These are phyloP conservation scores for Rhipidocladum racemiflorum DNA, from an alignment of 176 grass and related monocot genomes.

Conservation along the genomic window DNA sequence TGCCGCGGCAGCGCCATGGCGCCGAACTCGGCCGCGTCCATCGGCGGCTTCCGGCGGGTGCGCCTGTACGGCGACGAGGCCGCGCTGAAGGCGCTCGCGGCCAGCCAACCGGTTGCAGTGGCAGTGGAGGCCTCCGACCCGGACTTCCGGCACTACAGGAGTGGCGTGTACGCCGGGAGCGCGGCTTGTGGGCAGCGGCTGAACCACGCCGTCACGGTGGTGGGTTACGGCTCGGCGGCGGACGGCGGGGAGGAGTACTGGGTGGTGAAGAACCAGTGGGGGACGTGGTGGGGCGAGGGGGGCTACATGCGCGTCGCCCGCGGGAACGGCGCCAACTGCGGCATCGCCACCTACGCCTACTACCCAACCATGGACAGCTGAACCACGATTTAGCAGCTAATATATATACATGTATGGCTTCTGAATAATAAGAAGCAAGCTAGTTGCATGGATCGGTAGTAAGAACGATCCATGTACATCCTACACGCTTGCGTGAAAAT, in stretches of 20 bases:
- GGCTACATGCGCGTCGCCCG: slow-evolving; percentile 57
- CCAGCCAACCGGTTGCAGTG: slow-evolving; percentile 44
- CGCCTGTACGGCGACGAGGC: slow-evolving; percentile 31
- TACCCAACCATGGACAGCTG: slow-evolving; percentile 39
- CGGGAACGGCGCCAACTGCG: slow-evolving; percentile 38
- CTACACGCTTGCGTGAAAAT: too few species aligned
- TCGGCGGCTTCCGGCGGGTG: neutral
- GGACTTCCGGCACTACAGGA: slow-evolving; percentile 55
- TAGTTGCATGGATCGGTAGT: too few species aligned
- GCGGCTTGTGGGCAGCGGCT: slow-evolving; percentile 37
- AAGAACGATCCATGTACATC: too few species aligned
- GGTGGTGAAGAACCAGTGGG: slow-evolving; percentile 74
- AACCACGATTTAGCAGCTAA: neutral
- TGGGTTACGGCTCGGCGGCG: slow-evolving; percentile 42
- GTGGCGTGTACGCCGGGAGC: slow-evolving; percentile 48
- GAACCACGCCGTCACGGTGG: slow-evolving; percentile 46
- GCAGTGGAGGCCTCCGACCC: slow-evolving; percentile 42
- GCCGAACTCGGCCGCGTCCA: slow-evolving; percentile 12
- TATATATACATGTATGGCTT: neutral
- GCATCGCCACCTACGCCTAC: slow-evolving; percentile 51
- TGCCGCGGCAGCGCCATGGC: neutral
- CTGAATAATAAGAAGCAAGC: neutral
- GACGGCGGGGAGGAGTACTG: slow-evolving; percentile 35
- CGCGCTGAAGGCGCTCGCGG: slow-evolving; percentile 31
- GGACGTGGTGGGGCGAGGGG: slow-evolving; percentile 44